Conservation (phyloP, 1,284 basidiomycete genomes). For the Laetiporus sulphureus region DNA sequence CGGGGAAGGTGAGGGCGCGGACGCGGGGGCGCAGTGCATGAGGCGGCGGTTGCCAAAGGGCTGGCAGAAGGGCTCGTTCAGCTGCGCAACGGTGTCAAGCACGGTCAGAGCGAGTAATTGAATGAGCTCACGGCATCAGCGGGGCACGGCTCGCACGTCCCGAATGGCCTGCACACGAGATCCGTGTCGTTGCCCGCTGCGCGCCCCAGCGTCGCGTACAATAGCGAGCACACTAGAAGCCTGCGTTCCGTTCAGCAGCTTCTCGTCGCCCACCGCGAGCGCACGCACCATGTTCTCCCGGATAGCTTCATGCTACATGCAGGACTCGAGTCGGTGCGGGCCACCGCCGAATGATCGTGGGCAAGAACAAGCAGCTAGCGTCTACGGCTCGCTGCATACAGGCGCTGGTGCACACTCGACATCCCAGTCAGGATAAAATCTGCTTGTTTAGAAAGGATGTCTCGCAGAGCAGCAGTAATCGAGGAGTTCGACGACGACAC, state of each 20-base stretch:
- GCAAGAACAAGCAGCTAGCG: neutral
- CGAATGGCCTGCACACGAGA: constrained; percentile 68
- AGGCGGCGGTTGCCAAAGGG: constrained; percentile 87
- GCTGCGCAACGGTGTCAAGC: constrained; percentile 34
- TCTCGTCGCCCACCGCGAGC: too few relatives aligned
- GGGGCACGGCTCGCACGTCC: constrained; percentile 80
- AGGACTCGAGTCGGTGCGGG: too few relatives aligned
- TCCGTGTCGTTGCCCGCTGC: constrained; percentile 11
- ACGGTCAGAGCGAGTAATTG: neutral
- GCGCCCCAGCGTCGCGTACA: neutral
- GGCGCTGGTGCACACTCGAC: neutral
- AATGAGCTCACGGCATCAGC: constrained; percentile 56
- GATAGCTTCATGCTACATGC: constrained; percentile 8
- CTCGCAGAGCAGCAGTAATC: constrained; percentile 53
- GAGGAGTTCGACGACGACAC: constrained; percentile 88
- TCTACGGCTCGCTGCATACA: neutral
- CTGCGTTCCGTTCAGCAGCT: too few relatives aligned
- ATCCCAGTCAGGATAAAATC: neutral
- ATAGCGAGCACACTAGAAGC: constrained; percentile 2
- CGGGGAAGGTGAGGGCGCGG: constrained; percentile 12
- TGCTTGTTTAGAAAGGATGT: constrained; percentile 36
- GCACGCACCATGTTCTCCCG: constrained; percentile 6
- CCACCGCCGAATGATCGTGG: neutral
- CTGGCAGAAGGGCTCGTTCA: constrained; percentile 82
- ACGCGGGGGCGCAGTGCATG: constrained; percentile 64